Base-by-base conservation (phyloP, 768 basidiomycete species). In the Sarcomyxa edulis region DNA sequence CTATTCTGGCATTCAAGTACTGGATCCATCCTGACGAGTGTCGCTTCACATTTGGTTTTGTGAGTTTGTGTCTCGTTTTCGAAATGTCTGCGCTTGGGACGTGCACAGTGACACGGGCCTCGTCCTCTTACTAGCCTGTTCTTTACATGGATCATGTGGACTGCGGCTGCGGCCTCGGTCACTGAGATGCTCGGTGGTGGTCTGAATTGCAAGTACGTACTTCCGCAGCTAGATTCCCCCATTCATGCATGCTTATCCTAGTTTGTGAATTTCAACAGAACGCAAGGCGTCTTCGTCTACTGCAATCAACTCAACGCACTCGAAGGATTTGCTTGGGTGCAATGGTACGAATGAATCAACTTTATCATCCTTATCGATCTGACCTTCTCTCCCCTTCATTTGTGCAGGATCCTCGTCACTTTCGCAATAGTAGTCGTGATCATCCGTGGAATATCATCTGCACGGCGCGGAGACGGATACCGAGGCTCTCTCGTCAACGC, bases 131-230 rank as follows among this genome's bases (percentile, higher is more conserved):
- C n/a, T 44, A 87, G 85, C 60, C 57, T 88, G 34, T 42, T 66
- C 34, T 11, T 89, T 14, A 85, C 84, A 1, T 89, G 85, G 84
- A 66, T 89, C 25, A 67, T 87, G 43, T 91, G 87, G 87, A 67
- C 76, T 3, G 77, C 85, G 0, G 84, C 72, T 2, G 84, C 84
- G 1, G 80, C 84, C 1, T 69, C 81, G 2, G 69, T 89, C 32
- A 88, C 87, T 1, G 60, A 72, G 14, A 58, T 71, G 18, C 64
- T 87, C 21, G 78, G 80, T 9, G 87, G 87, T 10, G 76, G 81
- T 7, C 53, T 84, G 40, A 78, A 85, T 51, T 90, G 86, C 77
- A 52, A 46, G 79, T 78, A 52, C 38, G 74, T 23, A 15, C 27
- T 43, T 25, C 14, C 37, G 32, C 26, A 6, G 10, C 21, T 16